These are phyloP conservation scores for Fragilariopsis cylindrus DNA, from an alignment of 108 stramenopile species.

Conservation along the genomic window DNA sequence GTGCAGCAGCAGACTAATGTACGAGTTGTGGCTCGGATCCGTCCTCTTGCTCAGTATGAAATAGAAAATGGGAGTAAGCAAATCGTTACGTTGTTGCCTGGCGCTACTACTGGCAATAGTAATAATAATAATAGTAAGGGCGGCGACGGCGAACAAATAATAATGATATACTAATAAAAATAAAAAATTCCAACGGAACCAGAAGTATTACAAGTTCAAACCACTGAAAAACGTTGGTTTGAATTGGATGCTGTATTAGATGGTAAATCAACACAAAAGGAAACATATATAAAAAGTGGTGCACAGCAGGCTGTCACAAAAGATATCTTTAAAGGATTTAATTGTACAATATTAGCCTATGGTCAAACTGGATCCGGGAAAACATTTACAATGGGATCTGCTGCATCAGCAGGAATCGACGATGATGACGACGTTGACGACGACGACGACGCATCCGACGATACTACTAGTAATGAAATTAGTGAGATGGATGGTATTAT, in stretches of 20 bases:
- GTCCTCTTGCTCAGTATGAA: conserved; percentile 93
- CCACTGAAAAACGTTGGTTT: conserved; percentile 77
- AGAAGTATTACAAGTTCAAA: conserved; percentile 46
- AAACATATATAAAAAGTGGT: conserved; percentile 91
- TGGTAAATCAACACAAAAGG: conserved; percentile 73
- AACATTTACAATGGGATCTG: conserved; percentile 92
- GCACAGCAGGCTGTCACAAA: conserved; percentile 85
- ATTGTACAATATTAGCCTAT: conserved; percentile 97
- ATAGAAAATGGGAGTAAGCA: conserved; percentile 79
- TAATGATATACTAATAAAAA: no score
- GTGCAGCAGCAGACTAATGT: conserved; percentile 17
- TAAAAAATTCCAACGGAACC: conserved; percentile 29
- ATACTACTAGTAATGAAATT: not conserved
- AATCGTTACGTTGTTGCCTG: conserved; percentile 38
- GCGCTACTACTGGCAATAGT: not conserved
- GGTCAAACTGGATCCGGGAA: conserved; percentile 91
- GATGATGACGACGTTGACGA: no score
- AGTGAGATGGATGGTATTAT: conserved; percentile 81
- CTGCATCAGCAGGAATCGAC: conserved; percentile 32
- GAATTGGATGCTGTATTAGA: conserved; percentile 96
- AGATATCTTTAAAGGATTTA: conserved; percentile 96
- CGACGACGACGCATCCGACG: no score
- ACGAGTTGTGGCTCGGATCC: conserved; percentile 94
- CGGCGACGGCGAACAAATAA: no score
- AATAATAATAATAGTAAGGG: no score